Evolutionary conservation across 1,284 basidiomycete genomes (phyloP), one percentile per base, ranked within the genome.

Genomic region (Spongispora temasekensis): DNA sequence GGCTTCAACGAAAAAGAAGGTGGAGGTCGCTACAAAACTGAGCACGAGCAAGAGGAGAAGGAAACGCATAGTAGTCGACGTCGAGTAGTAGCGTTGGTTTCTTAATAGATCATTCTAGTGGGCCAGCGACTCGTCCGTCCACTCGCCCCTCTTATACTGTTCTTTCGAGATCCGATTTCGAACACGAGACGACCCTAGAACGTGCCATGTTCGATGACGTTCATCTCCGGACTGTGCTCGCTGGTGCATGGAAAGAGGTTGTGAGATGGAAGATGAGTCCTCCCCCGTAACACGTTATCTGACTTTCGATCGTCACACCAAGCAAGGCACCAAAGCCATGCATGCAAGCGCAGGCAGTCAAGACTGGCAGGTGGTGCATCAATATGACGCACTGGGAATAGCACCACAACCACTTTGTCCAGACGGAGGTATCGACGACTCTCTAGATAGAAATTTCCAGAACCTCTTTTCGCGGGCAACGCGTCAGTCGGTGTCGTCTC

Each of bases 1-100:
- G 58, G 65, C 68, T 61, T 70, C 68, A 65, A 71, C 71, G 19
- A 65, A 70, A 73, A 70, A 73, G 68, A 70, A 70, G 40, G 68
- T 73, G 61, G 68, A 70, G 46, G 53, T 56, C 8, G 68, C 71
- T 62, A 73, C 58, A 61, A 70, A 70, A 48, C 71, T 72, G 1
- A 70, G 71, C 48, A 73, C 71, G 55, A 73, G 61, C 52, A 72
- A 15, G 30, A 70, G 70, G 48, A 70, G 68, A 62, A 73, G 65
- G 66, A 65, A 72, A 40, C 68, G 68, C 68, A 70, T 70, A 59
- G 37, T 46, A 44, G 50, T 55, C 46, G 30, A 31, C 46, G 42
- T 48, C 37, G 48, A 35, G 35, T 52, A 54, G 35, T 52, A 54
- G 52, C 42, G 48, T 56, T 50, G 53, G 55, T 61, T 67, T 60